Base-by-base conservation (phyloP, 2,329 filamentous ascomycete genomes). In the Plenodomus lindquistii region DNA sequence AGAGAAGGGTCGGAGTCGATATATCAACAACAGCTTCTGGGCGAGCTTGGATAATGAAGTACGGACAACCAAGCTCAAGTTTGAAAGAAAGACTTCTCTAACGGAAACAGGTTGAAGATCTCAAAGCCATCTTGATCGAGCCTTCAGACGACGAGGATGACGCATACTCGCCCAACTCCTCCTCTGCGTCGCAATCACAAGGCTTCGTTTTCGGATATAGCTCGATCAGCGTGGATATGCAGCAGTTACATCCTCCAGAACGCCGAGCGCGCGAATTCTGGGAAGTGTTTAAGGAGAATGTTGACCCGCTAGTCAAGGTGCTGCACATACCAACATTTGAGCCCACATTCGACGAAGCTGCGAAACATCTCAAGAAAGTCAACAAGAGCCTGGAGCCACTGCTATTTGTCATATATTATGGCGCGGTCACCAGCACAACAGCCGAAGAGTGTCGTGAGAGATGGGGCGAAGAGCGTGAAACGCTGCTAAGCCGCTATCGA, bases 1-100 rank as follows among this genome's bases (percentile, higher is more conserved):
- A 29, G 86, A 87, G 53, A 86, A 91, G 46, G 85, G 85, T 34
- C 83, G 82, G 50, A 85, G 83, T 46, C 78, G 86, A 65, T 92
- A 91, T 66, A 83, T 92, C 57, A 89, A 86, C 73, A 89, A 84
- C 67, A 86, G 83, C 6, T 89, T 91, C 62, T 91, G 87, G 87
- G 83, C 86, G 17, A 88, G 83, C 53, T 77, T 92, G 42, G 88
- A 85, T 50, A 88, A 90, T 44, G 87, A 91, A 78, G 85, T 86
- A 71, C 45, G 74, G 40, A n/a, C 10, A 20, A 8, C 16, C 13
- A 8, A 19, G 6, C 4, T 22, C 15, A 11, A 18, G 29, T 15
- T 15, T 2, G 11, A 2, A 13, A 21, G 11, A 22, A 31, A n/a
- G 15, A 6, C 6, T 5, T n/a, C 37, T 37, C 46, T 60, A 31